phyloP scores from a whole-genome alignment of 2,329 filamentous ascomycete species.

The Aspergillus novofumigatus region DNA sequence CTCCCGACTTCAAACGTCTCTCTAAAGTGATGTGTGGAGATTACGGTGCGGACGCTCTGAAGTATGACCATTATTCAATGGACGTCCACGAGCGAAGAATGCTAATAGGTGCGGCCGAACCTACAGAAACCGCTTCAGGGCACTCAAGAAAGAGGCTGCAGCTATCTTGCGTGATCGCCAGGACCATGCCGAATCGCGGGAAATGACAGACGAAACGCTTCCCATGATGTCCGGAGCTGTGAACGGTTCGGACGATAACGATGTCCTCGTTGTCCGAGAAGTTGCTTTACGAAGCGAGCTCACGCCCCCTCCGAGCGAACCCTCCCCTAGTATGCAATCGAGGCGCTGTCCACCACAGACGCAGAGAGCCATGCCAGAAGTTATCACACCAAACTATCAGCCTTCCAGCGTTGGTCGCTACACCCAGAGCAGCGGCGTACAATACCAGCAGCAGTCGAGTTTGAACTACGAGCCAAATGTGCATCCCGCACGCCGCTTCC shows the following conservation, averaged over 20 bases:
- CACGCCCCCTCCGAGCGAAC: not conserved
- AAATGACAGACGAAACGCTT: not conserved
- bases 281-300: not conserved
- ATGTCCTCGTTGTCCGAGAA: not conserved
- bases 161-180: slow-evolving; percentile 7
- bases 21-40: slow-evolving; percentile 3
- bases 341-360: not conserved
- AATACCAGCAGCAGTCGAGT: not conserved
- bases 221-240: not conserved
- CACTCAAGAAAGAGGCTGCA: slow-evolving; percentile 1
- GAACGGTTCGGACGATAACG: not conserved
- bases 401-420: not conserved
- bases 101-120: not conserved
- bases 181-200: not conserved
- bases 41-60: slow-evolving; percentile 1
- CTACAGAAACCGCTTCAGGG: slow-evolving; percentile 1
- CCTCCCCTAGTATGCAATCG: not conserved
- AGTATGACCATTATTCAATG: not conserved
- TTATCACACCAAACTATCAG: not conserved
- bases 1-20: slow-evolving; percentile 4
- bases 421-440: not conserved
- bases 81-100: not conserved
- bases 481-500: not conserved
- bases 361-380: not conserved
- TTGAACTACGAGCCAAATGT: not conserved